A percentile compares a stretch with the other conserved stretches of the same genome.
Evolutionary conservation across 2,329 filamentous ascomycete genomes (phyloP).

Genomic region (Clathrospora elynae): DNA sequence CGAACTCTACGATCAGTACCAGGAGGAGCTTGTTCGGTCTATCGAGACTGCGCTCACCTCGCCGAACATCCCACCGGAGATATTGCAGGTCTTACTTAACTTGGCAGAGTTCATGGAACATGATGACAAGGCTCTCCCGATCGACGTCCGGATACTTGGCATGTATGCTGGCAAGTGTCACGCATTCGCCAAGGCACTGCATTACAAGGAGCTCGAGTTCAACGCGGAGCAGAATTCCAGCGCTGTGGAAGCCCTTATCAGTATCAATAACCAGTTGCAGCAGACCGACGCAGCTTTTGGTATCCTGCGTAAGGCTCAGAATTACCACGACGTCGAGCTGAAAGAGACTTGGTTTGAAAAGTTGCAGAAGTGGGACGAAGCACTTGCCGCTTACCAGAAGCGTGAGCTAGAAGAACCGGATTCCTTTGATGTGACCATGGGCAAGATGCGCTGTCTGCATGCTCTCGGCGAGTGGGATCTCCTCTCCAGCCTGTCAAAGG

Average conservation of each 20-base stretch:
- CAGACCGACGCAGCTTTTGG: slow-evolving; percentile 98
- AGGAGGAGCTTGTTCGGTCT: slow-evolving; percentile 93
- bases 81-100: slow-evolving; percentile 91
- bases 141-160: slow-evolving; percentile 92
- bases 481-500: slow-evolving; percentile 83
- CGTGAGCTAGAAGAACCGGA: slow-evolving; percentile 73
- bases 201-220: slow-evolving; percentile 99
- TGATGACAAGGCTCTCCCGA: slow-evolving; percentile 96
- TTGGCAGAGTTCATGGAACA: slow-evolving; percentile 99
- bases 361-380: slow-evolving; percentile 97
- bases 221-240: slow-evolving; percentile 95
- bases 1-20: slow-evolving; percentile 94
- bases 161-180: slow-evolving; percentile 96
- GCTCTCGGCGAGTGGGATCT: slow-evolving; percentile 97
- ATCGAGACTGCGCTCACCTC: slow-evolving; percentile 96
- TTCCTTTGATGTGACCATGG: slow-evolving; percentile 96
- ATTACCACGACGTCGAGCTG: slow-evolving; percentile 93
- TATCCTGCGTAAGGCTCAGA: slow-evolving; percentile 92
- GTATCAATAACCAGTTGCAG: slow-evolving; percentile 98
- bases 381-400: slow-evolving; percentile 86
- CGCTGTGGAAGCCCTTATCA: slow-evolving; percentile 95
- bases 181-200: slow-evolving; percentile 94
- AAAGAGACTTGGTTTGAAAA: slow-evolving; percentile 99
- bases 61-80: slow-evolving; percentile 92
- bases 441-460: slow-evolving; percentile 98